Conservation (phyloP, 495 filamentous ascomycete species). For the Neurospora sp. region DNA sequence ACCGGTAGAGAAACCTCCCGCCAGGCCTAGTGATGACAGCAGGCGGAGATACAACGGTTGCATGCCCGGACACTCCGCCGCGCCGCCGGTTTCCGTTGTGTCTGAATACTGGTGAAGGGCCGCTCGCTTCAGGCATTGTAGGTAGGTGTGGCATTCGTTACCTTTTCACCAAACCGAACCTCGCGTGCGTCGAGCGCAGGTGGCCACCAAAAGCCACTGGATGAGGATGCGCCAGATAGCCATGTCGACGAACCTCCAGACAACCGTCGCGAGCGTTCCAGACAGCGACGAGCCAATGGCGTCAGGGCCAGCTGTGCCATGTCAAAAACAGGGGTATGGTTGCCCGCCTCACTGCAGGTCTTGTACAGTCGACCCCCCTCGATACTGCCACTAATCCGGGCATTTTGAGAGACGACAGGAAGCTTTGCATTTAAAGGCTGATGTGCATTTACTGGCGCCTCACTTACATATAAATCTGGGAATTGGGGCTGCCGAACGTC, state of each 20-base stretch:
- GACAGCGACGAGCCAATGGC: slow-evolving; percentile 19
- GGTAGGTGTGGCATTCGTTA: not conserved
- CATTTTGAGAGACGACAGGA: not conserved
- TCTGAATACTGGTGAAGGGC: not conserved
- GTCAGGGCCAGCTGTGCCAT: slow-evolving; percentile 2
- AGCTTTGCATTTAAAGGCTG: not conserved
- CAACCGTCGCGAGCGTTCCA: slow-evolving; percentile 12
- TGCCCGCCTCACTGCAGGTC: slow-evolving; percentile 4
- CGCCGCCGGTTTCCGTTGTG: not conserved
- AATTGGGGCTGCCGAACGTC: not conserved
- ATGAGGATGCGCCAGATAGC: slow-evolving; percentile 22
- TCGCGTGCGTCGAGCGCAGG: not conserved
- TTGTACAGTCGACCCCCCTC: slow-evolving; percentile 3
- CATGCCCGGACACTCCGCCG: not conserved
- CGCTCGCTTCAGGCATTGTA: not conserved
- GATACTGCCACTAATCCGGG: not conserved
- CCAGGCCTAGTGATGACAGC: not conserved
- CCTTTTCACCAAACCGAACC: not conserved
- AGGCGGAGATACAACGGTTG: not conserved
- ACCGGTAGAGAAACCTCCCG: not conserved
- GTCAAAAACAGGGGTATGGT: slow-evolving; percentile 15
- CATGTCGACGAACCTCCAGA: slow-evolving; percentile 14
- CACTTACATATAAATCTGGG: not conserved
- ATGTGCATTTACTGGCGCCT: not conserved
- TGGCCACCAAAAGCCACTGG: slow-evolving; percentile 13